Percentiles rank a stretch among this genome's conserved stretches.
These are phyloP conservation scores for Aegilops bicornis DNA, from an alignment of 176 grass and related monocot species.

Conservation along the genomic window DNA sequence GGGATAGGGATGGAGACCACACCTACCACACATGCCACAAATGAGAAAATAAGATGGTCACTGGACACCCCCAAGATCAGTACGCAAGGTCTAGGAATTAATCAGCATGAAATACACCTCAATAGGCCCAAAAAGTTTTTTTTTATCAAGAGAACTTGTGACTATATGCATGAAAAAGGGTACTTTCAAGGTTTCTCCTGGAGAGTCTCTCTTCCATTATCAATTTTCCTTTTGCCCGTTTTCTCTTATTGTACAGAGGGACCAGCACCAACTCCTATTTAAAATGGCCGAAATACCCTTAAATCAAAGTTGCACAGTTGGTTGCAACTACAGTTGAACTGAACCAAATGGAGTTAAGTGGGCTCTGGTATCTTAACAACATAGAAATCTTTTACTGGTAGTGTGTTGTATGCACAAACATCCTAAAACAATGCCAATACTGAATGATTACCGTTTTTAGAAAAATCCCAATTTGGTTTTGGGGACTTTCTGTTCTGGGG, in stretches of 20 bases:
- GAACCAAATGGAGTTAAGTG: conserved; percentile 18
- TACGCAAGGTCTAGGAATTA: not conserved
- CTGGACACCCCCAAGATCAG: not conserved
- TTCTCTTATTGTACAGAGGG: conserved; percentile 19
- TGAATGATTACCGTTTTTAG: not conserved
- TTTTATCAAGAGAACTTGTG: not conserved
- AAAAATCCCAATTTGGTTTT: not conserved
- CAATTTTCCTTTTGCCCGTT: not conserved
- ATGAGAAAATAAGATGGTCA: not conserved
- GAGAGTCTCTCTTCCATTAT: not conserved
- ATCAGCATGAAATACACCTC: not conserved
- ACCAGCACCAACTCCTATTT: not conserved
- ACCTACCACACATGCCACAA: not conserved
- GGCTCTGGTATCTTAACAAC: not conserved
- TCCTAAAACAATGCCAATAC: not conserved
- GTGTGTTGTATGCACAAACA: no score
- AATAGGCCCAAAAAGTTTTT: conserved; percentile 10
- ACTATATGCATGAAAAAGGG: not conserved
- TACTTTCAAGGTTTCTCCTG: not conserved
- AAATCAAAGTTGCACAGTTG: not conserved
- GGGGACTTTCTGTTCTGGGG: not conserved
- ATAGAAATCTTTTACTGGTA: not conserved
- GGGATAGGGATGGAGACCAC: not conserved
- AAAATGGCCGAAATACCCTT: not conserved
- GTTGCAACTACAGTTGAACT: conserved; percentile 31